These are phyloP conservation scores for Rhinocladiella mackenziei DNA, from an alignment of 2,329 filamentous ascomycete species.

Conservation along the genomic window DNA sequence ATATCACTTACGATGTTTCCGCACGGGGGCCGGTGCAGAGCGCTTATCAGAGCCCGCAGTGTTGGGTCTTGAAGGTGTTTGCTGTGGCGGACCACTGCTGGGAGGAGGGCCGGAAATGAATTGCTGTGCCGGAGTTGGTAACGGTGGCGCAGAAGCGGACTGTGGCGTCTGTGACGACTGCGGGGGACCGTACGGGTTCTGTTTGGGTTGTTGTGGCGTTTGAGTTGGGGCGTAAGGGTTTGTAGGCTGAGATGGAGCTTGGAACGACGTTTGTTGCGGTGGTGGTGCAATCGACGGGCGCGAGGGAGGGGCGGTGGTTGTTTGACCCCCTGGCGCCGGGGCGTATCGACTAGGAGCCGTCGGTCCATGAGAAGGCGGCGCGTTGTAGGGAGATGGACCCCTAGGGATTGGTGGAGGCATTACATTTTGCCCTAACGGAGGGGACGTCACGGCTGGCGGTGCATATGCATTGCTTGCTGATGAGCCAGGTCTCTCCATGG, in stretches of 20 bases:
- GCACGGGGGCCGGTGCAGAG: slow-evolving; percentile 48
- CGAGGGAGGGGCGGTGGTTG: slow-evolving; percentile 39
- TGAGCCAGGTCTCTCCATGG: slow-evolving; percentile 51
- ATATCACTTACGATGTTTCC: slow-evolving; percentile 61
- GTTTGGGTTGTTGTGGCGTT: slow-evolving; percentile 37
- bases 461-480: slow-evolving; percentile 61
- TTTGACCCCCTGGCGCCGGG: slow-evolving; percentile 59
- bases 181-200: slow-evolving; percentile 44
- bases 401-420: slow-evolving; percentile 61
- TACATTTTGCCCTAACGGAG: slow-evolving; percentile 39
- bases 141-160: slow-evolving; percentile 37
- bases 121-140: slow-evolving; percentile 43
- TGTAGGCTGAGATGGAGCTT: slow-evolving; percentile 41
- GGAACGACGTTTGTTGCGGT: slow-evolving; percentile 36
- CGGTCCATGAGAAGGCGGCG: slow-evolving; percentile 62
- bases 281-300: slow-evolving; percentile 50
- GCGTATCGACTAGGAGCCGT: slow-evolving; percentile 75
- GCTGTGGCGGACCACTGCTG: slow-evolving; percentile 45
- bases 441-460: slow-evolving; percentile 50
- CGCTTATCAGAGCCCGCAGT: slow-evolving; percentile 50
- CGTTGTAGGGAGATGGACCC: slow-evolving; percentile 80
- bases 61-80: slow-evolving; percentile 46
- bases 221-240: slow-evolving; percentile 59
- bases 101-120: slow-evolving; percentile 48
- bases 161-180: slow-evolving; percentile 44